Evolutionary conservation across 2,329 filamentous ascomycete genomes (phyloP).

Genomic region (Aspergillus sojae): DNA sequence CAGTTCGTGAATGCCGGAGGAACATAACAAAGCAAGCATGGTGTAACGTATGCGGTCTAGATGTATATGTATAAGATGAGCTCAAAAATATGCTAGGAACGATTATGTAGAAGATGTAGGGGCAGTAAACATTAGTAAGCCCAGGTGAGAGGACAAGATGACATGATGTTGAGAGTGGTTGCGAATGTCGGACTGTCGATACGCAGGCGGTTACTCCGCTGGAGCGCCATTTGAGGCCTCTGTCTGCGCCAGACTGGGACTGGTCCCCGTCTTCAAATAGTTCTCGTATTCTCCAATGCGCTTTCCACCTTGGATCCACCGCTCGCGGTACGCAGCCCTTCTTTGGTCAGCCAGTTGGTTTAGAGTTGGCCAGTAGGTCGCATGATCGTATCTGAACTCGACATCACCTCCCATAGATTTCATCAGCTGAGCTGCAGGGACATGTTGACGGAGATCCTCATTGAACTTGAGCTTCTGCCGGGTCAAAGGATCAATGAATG

Average conservation of each 20-base stretch:
- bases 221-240: conserved; percentile 7
- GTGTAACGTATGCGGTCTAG: not conserved
- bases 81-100: not conserved
- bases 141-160: not conserved
- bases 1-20: not conserved
- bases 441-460: conserved; percentile 80
- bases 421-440: conserved; percentile 82
- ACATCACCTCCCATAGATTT: conserved; percentile 76
- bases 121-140: not conserved
- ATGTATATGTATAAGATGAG: not conserved
- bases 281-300: conserved; percentile 83
- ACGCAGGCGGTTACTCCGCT: not conserved
- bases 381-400: conserved; percentile 90
- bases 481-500: conserved; percentile 94
- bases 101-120: not conserved
- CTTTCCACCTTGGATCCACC: conserved; percentile 82
- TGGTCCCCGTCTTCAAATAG: conserved; percentile 74
- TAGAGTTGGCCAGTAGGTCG: conserved; percentile 84
- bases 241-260: conserved; percentile 40
- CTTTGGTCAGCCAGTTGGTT: conserved; percentile 69
- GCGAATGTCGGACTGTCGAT: not conserved
- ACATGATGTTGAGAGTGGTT: not conserved
- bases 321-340: conserved; percentile 62
- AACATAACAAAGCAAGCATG: not conserved
- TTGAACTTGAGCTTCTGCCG: conserved; percentile 97